These are phyloP conservation scores for Platismatia glauca DNA, from an alignment of 495 filamentous ascomycete genomes.

Conservation along the genomic window DNA sequence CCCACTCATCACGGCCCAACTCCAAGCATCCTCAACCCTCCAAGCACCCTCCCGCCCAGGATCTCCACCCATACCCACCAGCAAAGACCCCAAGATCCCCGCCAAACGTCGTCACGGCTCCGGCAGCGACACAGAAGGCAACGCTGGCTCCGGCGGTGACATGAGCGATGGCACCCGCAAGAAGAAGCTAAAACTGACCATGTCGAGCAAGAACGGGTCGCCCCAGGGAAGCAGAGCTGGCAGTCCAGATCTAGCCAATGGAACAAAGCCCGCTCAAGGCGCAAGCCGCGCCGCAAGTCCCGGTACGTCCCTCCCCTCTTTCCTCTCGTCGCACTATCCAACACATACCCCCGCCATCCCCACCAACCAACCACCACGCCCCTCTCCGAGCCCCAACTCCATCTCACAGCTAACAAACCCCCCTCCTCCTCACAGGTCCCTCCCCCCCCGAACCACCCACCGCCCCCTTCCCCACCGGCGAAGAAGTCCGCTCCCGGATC, in stretches of 20 bases:
- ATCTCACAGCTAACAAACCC: background rate
- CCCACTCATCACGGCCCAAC: slow-evolving; percentile 21
- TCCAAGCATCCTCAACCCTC: slow-evolving; percentile 38
- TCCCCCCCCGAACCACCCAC: slow-evolving; percentile 1
- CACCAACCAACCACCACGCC: no score
- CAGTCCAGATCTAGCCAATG: slow-evolving; percentile 42
- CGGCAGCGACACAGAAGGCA: slow-evolving; percentile 72
- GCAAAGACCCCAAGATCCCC: slow-evolving; percentile 35
- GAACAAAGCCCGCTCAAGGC: slow-evolving; percentile 21
- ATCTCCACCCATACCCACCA: slow-evolving; percentile 21
- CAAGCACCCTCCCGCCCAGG: slow-evolving; percentile 48
- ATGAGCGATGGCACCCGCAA: slow-evolving; percentile 55
- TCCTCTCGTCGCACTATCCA: slow-evolving; percentile 11
- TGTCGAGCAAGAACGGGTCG: slow-evolving; percentile 42
- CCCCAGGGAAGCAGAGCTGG: slow-evolving; percentile 48
- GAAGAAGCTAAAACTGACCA: slow-evolving; percentile 51
- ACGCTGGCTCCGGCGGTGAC: slow-evolving; percentile 54
- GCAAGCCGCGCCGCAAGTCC: slow-evolving; percentile 25
- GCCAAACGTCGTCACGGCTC: slow-evolving; percentile 44
- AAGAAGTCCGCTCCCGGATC: slow-evolving; percentile 63
- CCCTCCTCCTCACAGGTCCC: background rate
- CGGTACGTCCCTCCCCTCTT: slow-evolving; percentile 19
- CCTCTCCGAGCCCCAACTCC: background rate
- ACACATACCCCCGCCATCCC: background rate
- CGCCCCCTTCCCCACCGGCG: slow-evolving; percentile 45